Percentiles rank a stretch among this genome's conserved stretches.
These are phyloP conservation scores for Pulveroboletus sp. DNA, from an alignment of 768 basidiomycete genomes.

Conservation along the genomic window DNA sequence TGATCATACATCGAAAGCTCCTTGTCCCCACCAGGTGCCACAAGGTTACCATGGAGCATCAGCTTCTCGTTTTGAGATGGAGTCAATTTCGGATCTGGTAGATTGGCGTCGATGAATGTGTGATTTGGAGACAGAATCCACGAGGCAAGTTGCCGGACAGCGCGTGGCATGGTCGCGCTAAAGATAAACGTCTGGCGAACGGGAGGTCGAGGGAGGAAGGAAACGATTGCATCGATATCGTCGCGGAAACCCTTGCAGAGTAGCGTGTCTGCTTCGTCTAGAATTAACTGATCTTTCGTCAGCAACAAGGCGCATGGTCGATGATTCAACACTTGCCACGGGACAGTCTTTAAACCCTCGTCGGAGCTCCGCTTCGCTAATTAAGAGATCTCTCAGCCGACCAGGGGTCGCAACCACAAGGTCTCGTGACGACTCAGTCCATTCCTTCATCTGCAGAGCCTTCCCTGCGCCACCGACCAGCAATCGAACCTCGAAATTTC, in stretches of 20 bases:
- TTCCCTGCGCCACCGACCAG: slow-evolving; percentile 77
- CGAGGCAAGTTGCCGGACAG: slow-evolving; percentile 68
- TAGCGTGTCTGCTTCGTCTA: slow-evolving; percentile 91
- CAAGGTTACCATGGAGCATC: not conserved
- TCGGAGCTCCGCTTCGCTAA: slow-evolving; percentile 52
- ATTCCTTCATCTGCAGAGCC: slow-evolving; percentile 61
- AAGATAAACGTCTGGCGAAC: slow-evolving; percentile 89
- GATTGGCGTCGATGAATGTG: slow-evolving; percentile 69
- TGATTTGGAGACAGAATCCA: slow-evolving; percentile 57
- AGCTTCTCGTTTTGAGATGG: not conserved
- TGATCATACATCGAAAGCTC: slow-evolving; percentile 58
- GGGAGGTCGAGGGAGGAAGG: slow-evolving; percentile 55
- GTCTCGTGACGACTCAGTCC: slow-evolving; percentile 61
- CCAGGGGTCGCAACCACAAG: slow-evolving; percentile 92
- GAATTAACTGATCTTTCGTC: slow-evolving; percentile 56
- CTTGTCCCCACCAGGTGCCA: not conserved
- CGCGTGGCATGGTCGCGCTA: slow-evolving; percentile 77
- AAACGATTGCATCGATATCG: slow-evolving; percentile 72
- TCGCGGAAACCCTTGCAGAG: slow-evolving; percentile 90
- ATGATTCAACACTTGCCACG: slow-evolving; percentile 43
- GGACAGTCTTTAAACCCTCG: slow-evolving; percentile 51
- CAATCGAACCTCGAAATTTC: slow-evolving; percentile 63
- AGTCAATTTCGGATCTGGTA: slow-evolving; percentile 43
- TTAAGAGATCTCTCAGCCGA: slow-evolving; percentile 69
- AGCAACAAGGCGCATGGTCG: not conserved